Evolutionary conservation across 2,329 filamentous ascomycete species (phyloP).

Genomic region (Cryphonectria radicalis): DNA sequence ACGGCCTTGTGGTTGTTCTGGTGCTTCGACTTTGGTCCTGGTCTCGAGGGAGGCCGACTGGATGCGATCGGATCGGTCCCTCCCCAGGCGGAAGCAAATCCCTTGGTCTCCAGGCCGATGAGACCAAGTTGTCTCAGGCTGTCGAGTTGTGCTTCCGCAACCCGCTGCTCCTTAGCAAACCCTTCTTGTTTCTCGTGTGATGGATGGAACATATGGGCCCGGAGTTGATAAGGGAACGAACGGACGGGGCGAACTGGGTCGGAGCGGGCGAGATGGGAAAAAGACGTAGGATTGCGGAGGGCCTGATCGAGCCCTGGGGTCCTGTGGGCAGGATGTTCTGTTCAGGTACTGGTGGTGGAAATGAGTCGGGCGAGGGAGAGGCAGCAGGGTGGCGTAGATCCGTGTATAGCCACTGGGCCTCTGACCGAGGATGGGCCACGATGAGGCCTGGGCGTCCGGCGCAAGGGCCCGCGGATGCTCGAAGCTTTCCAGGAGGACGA

Average conservation of each 20-base stretch:
- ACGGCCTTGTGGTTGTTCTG: slow-evolving; percentile 19
- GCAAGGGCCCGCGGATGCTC: slow-evolving; percentile 22
- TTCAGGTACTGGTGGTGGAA: slow-evolving; percentile 27
- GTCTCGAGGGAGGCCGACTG: slow-evolving; percentile 19
- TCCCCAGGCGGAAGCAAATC: slow-evolving; percentile 36
- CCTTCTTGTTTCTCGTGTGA: slow-evolving; percentile 46
- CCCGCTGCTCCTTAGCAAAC: slow-evolving; percentile 44
- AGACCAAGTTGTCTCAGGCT: slow-evolving; percentile 45
- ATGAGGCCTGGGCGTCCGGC: slow-evolving; percentile 27
- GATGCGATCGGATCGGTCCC: slow-evolving; percentile 29
- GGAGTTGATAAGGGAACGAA: slow-evolving; percentile 18
- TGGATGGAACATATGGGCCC: slow-evolving; percentile 51
- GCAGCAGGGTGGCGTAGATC: slow-evolving; percentile 26
- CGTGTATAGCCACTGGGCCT: slow-evolving; percentile 24
- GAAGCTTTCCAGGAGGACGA: slow-evolving; percentile 22
- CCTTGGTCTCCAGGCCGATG: slow-evolving; percentile 33
- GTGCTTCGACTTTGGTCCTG: slow-evolving; percentile 26
- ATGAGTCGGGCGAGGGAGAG: slow-evolving; percentile 28
- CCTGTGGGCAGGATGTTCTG: slow-evolving; percentile 10
- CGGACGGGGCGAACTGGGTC: slow-evolving; percentile 23
- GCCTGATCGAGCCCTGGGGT: slow-evolving; percentile 23
- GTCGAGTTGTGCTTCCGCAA: slow-evolving; percentile 42
- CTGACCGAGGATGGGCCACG: slow-evolving; percentile 22
- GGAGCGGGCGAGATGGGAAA: slow-evolving; percentile 25
- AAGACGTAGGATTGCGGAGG: slow-evolving; percentile 27